Percentiles rank a stretch among this genome's conserved stretches.
phyloP scores from a whole-genome alignment of 2,329 filamentous ascomycete genomes.

The Pseudogymnoascus destructans region DNA sequence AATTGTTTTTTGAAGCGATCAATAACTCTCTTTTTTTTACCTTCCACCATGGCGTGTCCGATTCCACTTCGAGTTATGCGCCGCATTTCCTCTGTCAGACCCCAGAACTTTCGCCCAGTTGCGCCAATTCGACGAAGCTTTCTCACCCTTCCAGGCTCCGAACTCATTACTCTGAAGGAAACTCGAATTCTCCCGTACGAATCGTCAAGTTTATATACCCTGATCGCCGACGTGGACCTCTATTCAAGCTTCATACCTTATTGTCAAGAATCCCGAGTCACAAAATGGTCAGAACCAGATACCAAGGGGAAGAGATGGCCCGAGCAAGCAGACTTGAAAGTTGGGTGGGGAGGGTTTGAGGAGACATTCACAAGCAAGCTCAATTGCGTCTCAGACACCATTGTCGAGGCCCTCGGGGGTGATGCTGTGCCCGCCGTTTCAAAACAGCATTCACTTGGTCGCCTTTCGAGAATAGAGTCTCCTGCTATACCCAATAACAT shows the following conservation, averaged over 20 bases:
- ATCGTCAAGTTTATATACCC: slow-evolving; percentile 56
- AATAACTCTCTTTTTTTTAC: neutral
- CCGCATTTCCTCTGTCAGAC: neutral
- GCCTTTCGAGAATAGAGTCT: slow-evolving; percentile 26
- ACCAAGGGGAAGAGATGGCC: slow-evolving; percentile 44
- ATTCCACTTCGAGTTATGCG: neutral
- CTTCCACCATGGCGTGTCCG: neutral
- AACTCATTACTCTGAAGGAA: slow-evolving; percentile 54
- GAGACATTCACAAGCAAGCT: slow-evolving; percentile 74
- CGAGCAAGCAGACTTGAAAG: slow-evolving; percentile 60
- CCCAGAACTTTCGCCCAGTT: neutral
- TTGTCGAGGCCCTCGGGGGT: slow-evolving; percentile 69
- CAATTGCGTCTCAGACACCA: slow-evolving; percentile 57
- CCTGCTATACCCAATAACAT: slow-evolving; percentile 35
- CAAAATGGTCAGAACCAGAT: slow-evolving; percentile 51
- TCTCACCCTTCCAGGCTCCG: slow-evolving; percentile 27
- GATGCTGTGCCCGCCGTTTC: slow-evolving; percentile 24
- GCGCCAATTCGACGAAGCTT: slow-evolving; percentile 30
- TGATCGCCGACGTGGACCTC: slow-evolving; percentile 78
- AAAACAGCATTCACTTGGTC: slow-evolving; percentile 30
- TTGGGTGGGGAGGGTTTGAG: slow-evolving; percentile 73
- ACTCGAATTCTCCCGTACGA: slow-evolving; percentile 66
- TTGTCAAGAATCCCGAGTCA: slow-evolving; percentile 66
- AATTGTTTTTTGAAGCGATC: neutral
- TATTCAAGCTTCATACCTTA: slow-evolving; percentile 88